Evolutionary conservation across 2,329 filamentous ascomycete genomes (phyloP).

Genomic region (Coleophoma eucalyptorum): DNA sequence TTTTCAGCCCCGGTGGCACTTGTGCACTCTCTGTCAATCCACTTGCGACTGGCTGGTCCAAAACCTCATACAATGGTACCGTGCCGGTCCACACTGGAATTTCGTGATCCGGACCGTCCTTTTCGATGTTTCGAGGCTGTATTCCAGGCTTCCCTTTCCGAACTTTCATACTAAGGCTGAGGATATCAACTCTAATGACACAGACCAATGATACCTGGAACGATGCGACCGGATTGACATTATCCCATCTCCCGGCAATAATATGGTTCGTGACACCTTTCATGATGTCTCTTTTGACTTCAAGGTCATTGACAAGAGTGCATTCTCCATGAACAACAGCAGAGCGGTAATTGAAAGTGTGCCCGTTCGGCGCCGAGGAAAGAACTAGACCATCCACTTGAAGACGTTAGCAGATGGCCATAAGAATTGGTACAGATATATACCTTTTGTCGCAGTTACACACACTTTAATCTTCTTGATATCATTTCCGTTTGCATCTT

Average conservation of each 20-base stretch:
- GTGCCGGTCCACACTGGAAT: not conserved
- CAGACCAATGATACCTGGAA: slow-evolving; percentile 6
- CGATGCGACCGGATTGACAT: slow-evolving; percentile 8
- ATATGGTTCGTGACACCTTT: slow-evolving; percentile 9
- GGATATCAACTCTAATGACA: slow-evolving; percentile 6
- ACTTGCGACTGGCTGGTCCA: slow-evolving; percentile 1
- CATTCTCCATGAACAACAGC: slow-evolving; percentile 6
- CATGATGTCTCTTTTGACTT: slow-evolving; percentile 6
- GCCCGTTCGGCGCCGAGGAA: slow-evolving; percentile 7
- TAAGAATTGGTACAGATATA: not conserved
- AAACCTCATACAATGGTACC: not conserved
- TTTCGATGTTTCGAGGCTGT: slow-evolving; percentile 3
- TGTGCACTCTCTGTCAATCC: not conserved
- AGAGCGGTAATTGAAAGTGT: slow-evolving; percentile 10
- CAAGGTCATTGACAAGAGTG: slow-evolving; percentile 5
- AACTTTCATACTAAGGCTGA: slow-evolving; percentile 1
- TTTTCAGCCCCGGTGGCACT: not conserved
- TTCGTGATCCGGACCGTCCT: slow-evolving; percentile 2
- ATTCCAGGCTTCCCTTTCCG: slow-evolving; percentile 4
- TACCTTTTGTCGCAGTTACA: slow-evolving; percentile 7
- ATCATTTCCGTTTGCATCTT: not conserved
- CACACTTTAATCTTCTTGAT: slow-evolving; percentile 4
- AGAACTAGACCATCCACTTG: slow-evolving; percentile 9
- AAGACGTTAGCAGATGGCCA: not conserved
- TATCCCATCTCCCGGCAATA: slow-evolving; percentile 5